Percentiles rank a stretch among this genome's conserved stretches.
These are phyloP conservation scores for Neurospora sp. DNA, from an alignment of 495 filamentous ascomycete species.

Conservation along the genomic window DNA sequence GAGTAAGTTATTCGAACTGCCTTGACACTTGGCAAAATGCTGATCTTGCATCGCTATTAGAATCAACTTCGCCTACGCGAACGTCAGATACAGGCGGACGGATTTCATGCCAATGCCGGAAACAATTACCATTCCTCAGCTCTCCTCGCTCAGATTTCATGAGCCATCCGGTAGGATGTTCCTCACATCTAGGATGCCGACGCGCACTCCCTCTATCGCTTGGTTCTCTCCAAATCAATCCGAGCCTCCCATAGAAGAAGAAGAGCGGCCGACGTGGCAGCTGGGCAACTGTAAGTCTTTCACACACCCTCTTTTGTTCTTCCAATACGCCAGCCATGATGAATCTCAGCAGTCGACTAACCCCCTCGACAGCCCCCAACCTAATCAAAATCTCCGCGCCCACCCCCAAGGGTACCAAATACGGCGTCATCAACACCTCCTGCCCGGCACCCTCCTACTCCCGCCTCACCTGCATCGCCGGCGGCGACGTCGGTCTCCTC, in stretches of 20 bases:
- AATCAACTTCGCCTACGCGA: constrained; percentile 7
- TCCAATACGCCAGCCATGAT: too few species aligned
- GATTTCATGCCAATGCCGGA: constrained; percentile 2
- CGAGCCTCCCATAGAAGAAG: not conserved
- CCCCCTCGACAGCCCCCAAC: not conserved
- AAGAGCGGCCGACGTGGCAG: constrained; percentile 7
- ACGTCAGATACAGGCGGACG: not conserved
- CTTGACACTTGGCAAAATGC: not conserved
- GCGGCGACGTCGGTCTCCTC: constrained; percentile 22
- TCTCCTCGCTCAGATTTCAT: constrained; percentile 23
- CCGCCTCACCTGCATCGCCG: constrained; percentile 17
- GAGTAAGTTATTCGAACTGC: constrained; percentile 6
- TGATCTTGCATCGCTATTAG: not conserved
- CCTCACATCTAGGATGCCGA: constrained; percentile 10
- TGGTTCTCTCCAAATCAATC: constrained; percentile 4
- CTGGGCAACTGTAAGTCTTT: constrained; percentile 1
- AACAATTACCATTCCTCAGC: constrained; percentile 1
- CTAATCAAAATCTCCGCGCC: not conserved
- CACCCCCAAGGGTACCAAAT: not conserved
- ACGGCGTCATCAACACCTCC: constrained; percentile 4
- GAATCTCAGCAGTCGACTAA: not conserved
- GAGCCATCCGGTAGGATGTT: constrained; percentile 16
- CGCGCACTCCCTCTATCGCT: not conserved
- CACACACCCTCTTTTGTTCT: too few species aligned
- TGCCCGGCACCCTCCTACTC: constrained; percentile 10